Conservation (phyloP, 495 filamentous ascomycete species). For the Penicillium bialowiezense region DNA sequence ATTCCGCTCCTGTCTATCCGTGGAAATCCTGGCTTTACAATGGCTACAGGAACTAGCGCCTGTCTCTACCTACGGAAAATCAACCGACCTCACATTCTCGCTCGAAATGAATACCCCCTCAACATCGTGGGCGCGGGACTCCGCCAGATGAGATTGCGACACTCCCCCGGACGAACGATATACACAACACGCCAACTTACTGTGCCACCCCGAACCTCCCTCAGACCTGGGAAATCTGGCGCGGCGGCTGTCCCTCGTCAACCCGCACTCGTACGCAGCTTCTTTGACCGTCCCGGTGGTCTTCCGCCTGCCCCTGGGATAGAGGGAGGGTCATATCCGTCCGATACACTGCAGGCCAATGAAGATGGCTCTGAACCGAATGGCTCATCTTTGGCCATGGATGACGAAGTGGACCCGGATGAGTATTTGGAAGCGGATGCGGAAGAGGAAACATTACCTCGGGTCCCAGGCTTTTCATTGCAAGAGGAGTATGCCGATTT, state of each 20-base stretch:
- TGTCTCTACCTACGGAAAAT: slow-evolving; percentile 4
- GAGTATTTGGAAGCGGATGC: too few species aligned
- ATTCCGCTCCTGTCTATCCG: not conserved
- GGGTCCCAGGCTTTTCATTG: too few species aligned
- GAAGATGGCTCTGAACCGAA: too few species aligned
- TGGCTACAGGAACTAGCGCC: slow-evolving; percentile 10
- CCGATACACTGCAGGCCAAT: too few species aligned
- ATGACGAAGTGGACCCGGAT: too few species aligned
- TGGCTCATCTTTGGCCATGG: not conserved
- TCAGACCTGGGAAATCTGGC: not conserved
- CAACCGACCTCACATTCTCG: not conserved
- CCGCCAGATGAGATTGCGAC: not conserved
- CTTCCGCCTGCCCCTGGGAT: too few species aligned
- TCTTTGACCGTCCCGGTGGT: too few species aligned
- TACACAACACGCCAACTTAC: slow-evolving; percentile 2
- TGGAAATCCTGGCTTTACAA: slow-evolving; percentile 1
- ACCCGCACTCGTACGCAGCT: too few species aligned
- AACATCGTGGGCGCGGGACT: not conserved
- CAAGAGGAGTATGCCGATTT: not conserved
- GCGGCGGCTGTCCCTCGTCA: too few species aligned
- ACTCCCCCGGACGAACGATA: not conserved
- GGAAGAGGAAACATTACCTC: too few species aligned
- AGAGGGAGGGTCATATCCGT: too few species aligned
- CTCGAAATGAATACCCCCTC: not conserved
- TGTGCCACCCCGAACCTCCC: not conserved